A percentile compares a stretch with the other conserved stretches of the same genome.
phyloP scores from a whole-genome alignment of 768 basidiomycete species.

The Lactarius sanguifluus region DNA sequence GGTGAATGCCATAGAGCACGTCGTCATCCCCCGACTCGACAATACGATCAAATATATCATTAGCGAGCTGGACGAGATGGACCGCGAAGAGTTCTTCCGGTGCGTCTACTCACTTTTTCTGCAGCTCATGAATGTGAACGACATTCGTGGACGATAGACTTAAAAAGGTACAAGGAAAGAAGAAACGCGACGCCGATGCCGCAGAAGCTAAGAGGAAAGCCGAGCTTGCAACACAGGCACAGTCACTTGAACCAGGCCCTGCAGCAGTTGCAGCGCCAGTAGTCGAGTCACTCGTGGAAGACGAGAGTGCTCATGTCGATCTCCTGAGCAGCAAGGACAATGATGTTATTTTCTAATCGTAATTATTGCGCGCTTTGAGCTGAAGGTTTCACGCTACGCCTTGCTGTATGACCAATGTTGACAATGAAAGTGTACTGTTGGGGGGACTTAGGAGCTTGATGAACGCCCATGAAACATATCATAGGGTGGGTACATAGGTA shows the following conservation, averaged over 20 bases:
- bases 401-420: slow-evolving; percentile 8
- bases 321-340: slow-evolving; percentile 85
- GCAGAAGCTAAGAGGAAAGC: slow-evolving; percentile 32
- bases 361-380: slow-evolving; percentile 16
- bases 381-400: slow-evolving; percentile 4
- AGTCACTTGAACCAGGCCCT: slow-evolving; percentile 17
- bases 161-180: slow-evolving; percentile 97
- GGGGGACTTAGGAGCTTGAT: neutral
- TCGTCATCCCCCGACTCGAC: slow-evolving; percentile 91
- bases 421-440: neutral
- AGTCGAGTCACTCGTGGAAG: slow-evolving; percentile 29
- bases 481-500: slow-evolving; percentile 59
- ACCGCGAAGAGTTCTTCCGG: slow-evolving; percentile 94
- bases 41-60: slow-evolving; percentile 98
- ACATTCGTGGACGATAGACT: slow-evolving; percentile 48
- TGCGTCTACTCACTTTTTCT: slow-evolving; percentile 35
- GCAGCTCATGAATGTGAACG: neutral
- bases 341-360: slow-evolving; percentile 84
- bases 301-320: slow-evolving; percentile 45
- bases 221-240: slow-evolving; percentile 23
- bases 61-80: slow-evolving; percentile 98
- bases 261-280: slow-evolving; percentile 1
- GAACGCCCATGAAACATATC: slow-evolving; percentile 53
- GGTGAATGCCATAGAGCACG: slow-evolving; percentile 98
- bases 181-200: slow-evolving; percentile 70